Percentiles rank a stretch among this genome's conserved stretches.
These are phyloP conservation scores for Suhomyces kunorum DNA, from an alignment of 1,139 yeast species.

Conservation along the genomic window DNA sequence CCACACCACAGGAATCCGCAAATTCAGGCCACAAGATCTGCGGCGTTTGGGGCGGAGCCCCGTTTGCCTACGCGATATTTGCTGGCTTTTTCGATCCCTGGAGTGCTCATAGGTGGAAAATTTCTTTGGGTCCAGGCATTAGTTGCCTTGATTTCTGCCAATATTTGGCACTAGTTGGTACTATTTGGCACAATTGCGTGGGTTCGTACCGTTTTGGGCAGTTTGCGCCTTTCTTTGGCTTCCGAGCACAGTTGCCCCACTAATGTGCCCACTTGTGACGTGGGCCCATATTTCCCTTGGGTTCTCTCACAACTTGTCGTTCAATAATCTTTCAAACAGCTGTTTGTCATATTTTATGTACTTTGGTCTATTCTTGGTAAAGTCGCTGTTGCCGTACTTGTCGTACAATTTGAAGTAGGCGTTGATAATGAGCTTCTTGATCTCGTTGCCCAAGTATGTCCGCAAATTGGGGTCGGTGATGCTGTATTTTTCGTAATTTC, in stretches of 20 bases:
- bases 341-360: slow-evolving; percentile 71
- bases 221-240: neutral
- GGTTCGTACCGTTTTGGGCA: neutral
- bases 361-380: slow-evolving; percentile 69
- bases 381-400: slow-evolving; percentile 68
- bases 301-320: slow-evolving; percentile 29
- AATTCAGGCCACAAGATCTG: too few relatives aligned
- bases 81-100: too few relatives aligned
- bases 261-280: neutral
- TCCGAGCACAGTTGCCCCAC: neutral
- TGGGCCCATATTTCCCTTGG: neutral
- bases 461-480: slow-evolving; percentile 68
- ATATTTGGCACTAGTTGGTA: too few relatives aligned
- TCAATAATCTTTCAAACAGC: slow-evolving; percentile 54
- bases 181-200: neutral
- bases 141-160: too few relatives aligned
- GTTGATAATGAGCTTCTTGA: slow-evolving; percentile 70
- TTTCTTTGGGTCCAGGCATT: too few relatives aligned
- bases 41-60: too few relatives aligned
- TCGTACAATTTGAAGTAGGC: slow-evolving; percentile 83
- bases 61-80: too few relatives aligned
- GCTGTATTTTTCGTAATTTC: slow-evolving; percentile 61
- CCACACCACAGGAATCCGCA: too few relatives aligned
- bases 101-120: too few relatives aligned
- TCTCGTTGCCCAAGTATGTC: slow-evolving; percentile 61